Base-by-base conservation (phyloP, 768 basidiomycete genomes). In the Lentinula edodes region DNA sequence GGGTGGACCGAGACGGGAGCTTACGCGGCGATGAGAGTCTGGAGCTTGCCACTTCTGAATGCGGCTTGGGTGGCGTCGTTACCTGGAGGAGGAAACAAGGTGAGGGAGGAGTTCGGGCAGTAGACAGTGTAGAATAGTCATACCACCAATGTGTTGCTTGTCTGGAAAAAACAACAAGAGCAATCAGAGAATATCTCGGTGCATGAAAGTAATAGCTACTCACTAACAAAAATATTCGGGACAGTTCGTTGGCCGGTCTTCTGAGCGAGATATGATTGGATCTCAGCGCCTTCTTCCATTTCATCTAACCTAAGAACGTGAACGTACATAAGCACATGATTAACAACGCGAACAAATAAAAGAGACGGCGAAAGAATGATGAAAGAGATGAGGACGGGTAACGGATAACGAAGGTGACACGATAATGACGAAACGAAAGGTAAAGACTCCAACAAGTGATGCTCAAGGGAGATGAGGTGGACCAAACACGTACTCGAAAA, bases 171-270 rank as follows among this genome's bases (percentile, higher is more conserved):
- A 42, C 1, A 39, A 13, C 38, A 13, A 39, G 7, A 32, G 13
- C 15, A 23, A 58, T 60, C 32, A 20, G 50, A 51, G 48, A 5
- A 35, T 35, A 6, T 60, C 5, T 16, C 20, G 9, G 38, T 12
- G n/a, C 36, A 36, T 8, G 16, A 50, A n/a, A 36, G 4, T 6
- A 3, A 28, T 9, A 38, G 18, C 28, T 55, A 76, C 79, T 79
- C 62, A 90, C 89, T 81, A 68, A 93, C 80, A 75, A 90, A 93
- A 61, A 90, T 79, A 68, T 85, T 89, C 35, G 91, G 91, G 5
- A 93, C 91, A 10, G 87, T 88, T 20, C 82, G 71, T 66, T 89
- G 91, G 0, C 79, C 79, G 0, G 89, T 89, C 80, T 85, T 88
- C 66, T 80, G 59, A 2, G 10, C 20, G 4, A 94, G 77, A 66